Base-by-base conservation (phyloP, 345 rosid genomes). In the Physaria fendleri region DNA sequence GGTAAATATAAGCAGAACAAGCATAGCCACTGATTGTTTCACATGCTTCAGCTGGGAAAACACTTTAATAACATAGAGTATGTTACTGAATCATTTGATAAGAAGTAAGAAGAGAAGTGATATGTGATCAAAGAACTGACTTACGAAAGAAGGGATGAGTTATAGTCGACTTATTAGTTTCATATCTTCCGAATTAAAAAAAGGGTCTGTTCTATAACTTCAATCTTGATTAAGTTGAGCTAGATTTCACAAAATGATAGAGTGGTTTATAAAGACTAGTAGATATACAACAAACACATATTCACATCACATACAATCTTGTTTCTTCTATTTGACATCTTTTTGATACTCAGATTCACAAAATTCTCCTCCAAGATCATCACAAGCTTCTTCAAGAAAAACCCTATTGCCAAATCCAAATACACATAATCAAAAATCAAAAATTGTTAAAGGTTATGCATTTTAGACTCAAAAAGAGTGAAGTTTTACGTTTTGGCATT, bases 321-420 rank as follows among this genome's bases (percentile, higher is more conserved):
- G 35, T 23, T 52, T 60, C 45, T 52, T 69, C 60, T 55, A 74
- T 18, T 66, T 49, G 43, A 55, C 81, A 73, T 72, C 79, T 45
- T 20, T 69, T 66, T 77, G 78, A 38, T 73, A 82, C 32, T 78
- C 90, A 11, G 87, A 74, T 35, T 79, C 81, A 5, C 96, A 85
- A 82, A 92, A 92, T 69, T 92, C 91, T 60, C 96, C 96, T 54
- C 96, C 96, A 28, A 88, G 95, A 76, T 85, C 93, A 65, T 91
- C 96, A 42, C 96, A 91, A 2, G 96, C 93, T 74, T 91, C 98
- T 42, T 55, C 92, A 1, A 40, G 35, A 53, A 88, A 88, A 37
- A 82, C 90, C 58, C 96, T 85, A 87, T 60, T 65, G 30, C 14
- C 27, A 50, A 34, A n/a, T n/a, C n/a, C n/a, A 20, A 43, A 44